Base-by-base conservation (phyloP, 257 asterid species). In the Primulina huaijiensis region DNA sequence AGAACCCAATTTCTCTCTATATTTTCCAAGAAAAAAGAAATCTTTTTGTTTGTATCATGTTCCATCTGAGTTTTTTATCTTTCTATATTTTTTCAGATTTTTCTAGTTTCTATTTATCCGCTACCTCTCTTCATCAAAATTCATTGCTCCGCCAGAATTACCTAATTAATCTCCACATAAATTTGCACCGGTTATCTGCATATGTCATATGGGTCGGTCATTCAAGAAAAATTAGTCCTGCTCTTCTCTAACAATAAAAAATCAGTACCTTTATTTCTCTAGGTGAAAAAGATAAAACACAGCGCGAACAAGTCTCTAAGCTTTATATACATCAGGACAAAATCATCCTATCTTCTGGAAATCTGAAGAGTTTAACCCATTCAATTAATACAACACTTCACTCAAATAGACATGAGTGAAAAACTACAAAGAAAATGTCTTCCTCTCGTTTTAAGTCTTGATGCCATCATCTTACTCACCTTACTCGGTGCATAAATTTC, bases 311-410 rank as follows among this genome's bases (percentile, higher is more conserved):
- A 55, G 19, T 20, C 57, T 50, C 60, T 60, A 31, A 16, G 25
- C 20, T 55, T 64, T 76, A 50, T 71, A 27, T 71, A 66, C 80
- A 76, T 7, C 12, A 62, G 70, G 64, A 52, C 37, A 43, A 72
- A 62, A 38, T 50, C 61, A 33, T 60, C 68, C 53, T 38, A 65
- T 11, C 59, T 61, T 61, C 60, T 68, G 56, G 50, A 53, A 62
- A 56, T 33, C 72, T n/a, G 29, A 40, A 65, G 43, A 46, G 16
- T 62, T 23, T 23, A 30, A 71, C 27, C 67, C 43, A 77, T 53
- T 69, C 66, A 78, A 60, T 62, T 67, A 52, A 53, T 59, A 69
- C 77, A 72, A 59, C 73, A 57, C 33, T 63, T 60, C 38, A 64
- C 63, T 69, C 76, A 35, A 62, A 78, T 70, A 69, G 69, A 70